A percentile compares a stretch with the other conserved stretches of the same genome.
phyloP scores from a whole-genome alignment of 306 rosid species.

The Biancaea sappan region DNA sequence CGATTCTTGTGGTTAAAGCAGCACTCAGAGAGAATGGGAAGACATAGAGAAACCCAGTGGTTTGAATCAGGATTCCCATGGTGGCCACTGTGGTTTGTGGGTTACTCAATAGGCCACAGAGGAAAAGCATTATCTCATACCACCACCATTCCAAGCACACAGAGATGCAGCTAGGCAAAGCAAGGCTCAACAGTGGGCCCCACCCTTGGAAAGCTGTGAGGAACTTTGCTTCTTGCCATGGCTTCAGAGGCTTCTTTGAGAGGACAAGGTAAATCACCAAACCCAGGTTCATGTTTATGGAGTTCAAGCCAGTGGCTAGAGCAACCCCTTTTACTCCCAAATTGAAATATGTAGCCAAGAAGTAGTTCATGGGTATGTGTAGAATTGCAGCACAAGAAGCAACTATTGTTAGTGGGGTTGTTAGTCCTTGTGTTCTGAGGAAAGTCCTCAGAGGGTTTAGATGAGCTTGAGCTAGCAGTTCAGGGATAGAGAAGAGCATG shows the following conservation, averaged over 20 bases:
- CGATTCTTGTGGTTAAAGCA: constrained; percentile 67
- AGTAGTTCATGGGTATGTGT: constrained; percentile 63
- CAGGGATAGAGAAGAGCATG: constrained; percentile 72
- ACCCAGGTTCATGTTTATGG: constrained; percentile 63
- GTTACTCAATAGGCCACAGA: constrained; percentile 64
- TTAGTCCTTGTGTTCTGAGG: constrained; percentile 72
- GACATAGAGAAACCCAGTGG: constrained; percentile 67
- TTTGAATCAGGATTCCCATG: constrained; percentile 85
- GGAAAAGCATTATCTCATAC: constrained; percentile 79
- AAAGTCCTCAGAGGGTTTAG: constrained; percentile 65
- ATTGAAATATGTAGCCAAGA: constrained; percentile 50
- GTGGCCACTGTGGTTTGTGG: constrained; percentile 77
- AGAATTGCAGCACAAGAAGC: constrained; percentile 63
- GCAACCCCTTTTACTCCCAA: constrained; percentile 77
- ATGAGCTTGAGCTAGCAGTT: constrained; percentile 74
- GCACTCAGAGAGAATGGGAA: constrained; percentile 66
- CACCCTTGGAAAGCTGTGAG: constrained; percentile 57
- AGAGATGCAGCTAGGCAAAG: constrained; percentile 73
- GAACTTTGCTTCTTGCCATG: constrained; percentile 65
- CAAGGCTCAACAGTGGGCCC: constrained; percentile 66
- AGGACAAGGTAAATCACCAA: constrained; percentile 53
- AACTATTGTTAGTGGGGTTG: constrained; percentile 62
- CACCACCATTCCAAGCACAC: constrained; percentile 95
- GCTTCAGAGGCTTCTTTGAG: constrained; percentile 62
- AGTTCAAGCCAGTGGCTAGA: constrained; percentile 65